These are phyloP conservation scores for Solanum hybrid DNA, from an alignment of 305 asterid genomes.

Conservation along the genomic window DNA sequence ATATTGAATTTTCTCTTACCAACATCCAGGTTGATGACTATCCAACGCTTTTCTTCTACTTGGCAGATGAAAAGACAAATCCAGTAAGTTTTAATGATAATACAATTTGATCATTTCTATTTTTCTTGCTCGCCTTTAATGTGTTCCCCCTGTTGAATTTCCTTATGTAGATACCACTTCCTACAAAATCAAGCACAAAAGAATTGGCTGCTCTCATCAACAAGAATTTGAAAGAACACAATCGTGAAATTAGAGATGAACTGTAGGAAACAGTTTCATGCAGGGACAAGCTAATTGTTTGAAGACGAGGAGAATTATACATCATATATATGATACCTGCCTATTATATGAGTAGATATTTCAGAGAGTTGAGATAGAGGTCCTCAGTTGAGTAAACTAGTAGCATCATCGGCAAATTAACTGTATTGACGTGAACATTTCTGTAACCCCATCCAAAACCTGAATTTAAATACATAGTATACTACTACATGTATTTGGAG, in stretches of 20 bases:
- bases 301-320: background rate
- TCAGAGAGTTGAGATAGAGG: background rate
- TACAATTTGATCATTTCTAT: background rate
- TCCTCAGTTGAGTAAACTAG: background rate
- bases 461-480: background rate
- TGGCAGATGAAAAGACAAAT: conserved; percentile 49
- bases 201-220: conserved; percentile 69
- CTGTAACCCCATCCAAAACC: background rate
- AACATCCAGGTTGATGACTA: conserved; percentile 70
- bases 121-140: background rate
- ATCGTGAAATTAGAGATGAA: conserved; percentile 50
- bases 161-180: conserved; percentile 40
- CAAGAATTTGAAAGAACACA: conserved; percentile 40
- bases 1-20: background rate
- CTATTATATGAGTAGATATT: background rate
- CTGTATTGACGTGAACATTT: background rate
- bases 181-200: conserved; percentile 59
- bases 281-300: background rate
- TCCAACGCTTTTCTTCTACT: conserved; percentile 70
- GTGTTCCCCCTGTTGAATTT: background rate
- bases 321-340: background rate
- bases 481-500: background rate
- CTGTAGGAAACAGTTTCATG: conserved; percentile 24
- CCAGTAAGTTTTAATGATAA: conserved; percentile 31
- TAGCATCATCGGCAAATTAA: background rate